These are phyloP conservation scores for Sclerotinia spermophila DNA, from an alignment of 2,329 filamentous ascomycete genomes.

Conservation along the genomic window DNA sequence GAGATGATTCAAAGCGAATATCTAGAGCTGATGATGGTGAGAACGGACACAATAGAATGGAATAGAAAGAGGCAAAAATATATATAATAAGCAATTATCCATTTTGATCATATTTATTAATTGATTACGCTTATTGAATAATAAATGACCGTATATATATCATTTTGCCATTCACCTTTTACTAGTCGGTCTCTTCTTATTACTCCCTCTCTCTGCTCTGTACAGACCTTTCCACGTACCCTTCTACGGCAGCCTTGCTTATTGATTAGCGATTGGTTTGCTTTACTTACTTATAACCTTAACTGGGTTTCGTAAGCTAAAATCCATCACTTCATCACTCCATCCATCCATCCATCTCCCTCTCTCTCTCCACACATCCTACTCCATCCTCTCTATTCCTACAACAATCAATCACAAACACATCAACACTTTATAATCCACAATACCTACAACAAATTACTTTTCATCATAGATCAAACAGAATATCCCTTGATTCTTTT, in stretches of 20 bases:
- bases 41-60: background rate
- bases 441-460: background rate
- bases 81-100: background rate
- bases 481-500: background rate
- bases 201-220: too few species aligned
- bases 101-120: background rate
- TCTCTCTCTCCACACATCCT: background rate
- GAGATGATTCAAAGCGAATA: background rate
- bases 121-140: background rate
- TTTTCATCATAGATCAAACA: background rate
- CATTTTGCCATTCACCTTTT: background rate
- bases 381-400: slow-evolving; percentile 2
- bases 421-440: background rate
- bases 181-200: background rate
- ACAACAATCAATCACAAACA: background rate
- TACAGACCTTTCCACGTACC: slow-evolving; percentile 3
- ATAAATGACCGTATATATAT: background rate
- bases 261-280: background rate
- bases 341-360: background rate
- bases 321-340: background rate
- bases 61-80: background rate
- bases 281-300: too few species aligned
- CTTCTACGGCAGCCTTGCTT: slow-evolving; percentile 3
- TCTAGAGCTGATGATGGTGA: background rate
- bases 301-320: background rate